Conservation (phyloP, 441 rosid genomes). For the Croton setiger region DNA sequence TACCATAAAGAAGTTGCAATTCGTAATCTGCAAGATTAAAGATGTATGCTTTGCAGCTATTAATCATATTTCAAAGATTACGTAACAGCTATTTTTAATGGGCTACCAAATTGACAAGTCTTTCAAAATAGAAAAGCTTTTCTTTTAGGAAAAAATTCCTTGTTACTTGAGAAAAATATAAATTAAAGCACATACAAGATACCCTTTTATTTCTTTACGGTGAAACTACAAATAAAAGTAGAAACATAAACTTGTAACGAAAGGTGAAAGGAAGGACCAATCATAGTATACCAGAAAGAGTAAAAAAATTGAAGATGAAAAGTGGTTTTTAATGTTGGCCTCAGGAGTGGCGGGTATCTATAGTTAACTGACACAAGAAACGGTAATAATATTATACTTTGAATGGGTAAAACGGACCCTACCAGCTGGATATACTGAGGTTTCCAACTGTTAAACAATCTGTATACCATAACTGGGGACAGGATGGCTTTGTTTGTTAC, state of each 20-base stretch:
- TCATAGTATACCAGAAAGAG: neutral
- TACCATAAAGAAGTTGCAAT: no score
- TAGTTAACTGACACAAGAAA: neutral
- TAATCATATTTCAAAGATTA: no score
- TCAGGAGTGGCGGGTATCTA: neutral
- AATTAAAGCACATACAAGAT: no score
- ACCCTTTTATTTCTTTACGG: no score
- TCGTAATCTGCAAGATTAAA: no score
- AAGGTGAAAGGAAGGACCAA: slow-evolving; percentile 19
- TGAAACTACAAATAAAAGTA: neutral
- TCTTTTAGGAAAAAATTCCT: neutral
- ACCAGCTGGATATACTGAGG: no score
- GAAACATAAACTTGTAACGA: slow-evolving; percentile 14
- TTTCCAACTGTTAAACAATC: neutral
- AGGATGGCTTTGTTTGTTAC: neutral
- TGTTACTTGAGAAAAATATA: neutral
- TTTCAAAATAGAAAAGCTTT: neutral
- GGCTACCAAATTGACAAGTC: no score
- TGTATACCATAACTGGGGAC: neutral
- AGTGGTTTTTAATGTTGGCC: neutral
- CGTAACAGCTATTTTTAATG: no score
- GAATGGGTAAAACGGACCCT: neutral
- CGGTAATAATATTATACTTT: neutral
- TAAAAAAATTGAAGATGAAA: neutral
- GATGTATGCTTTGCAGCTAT: no score